A percentile compares a stretch with the other conserved stretches of the same genome.
phyloP scores from a whole-genome alignment of 345 rosid species.

The Mercurialis annua region DNA sequence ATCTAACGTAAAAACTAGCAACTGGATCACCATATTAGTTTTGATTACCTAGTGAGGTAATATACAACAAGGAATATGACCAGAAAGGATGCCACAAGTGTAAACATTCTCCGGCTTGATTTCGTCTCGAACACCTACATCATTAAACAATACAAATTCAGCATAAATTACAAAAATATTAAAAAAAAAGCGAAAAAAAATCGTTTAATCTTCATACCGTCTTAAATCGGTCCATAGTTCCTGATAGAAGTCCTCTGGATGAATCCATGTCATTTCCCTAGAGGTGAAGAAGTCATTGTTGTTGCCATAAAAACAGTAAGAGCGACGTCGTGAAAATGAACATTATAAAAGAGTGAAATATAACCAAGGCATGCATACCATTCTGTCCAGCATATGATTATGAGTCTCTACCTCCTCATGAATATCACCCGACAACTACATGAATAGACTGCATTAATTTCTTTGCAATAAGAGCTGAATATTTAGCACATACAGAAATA shows the following conservation, averaged over 20 bases:
- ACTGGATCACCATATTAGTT: slow-evolving; percentile 9
- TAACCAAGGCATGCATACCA: slow-evolving; percentile 43
- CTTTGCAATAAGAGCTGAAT: not conserved
- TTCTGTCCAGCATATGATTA: slow-evolving; percentile 79
- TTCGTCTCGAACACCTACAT: slow-evolving; percentile 84
- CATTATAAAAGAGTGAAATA: not conserved
- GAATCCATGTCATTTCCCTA: slow-evolving; percentile 98
- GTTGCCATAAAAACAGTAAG: slow-evolving; percentile 16
- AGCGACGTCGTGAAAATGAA: not conserved
- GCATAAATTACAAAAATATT: not conserved
- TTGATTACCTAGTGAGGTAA: slow-evolving; percentile 67
- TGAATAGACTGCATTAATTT: slow-evolving; percentile 16
- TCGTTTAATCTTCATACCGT: slow-evolving; percentile 42
- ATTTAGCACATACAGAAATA: not conserved
- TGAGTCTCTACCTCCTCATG: slow-evolving; percentile 85
- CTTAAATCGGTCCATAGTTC: slow-evolving; percentile 95
- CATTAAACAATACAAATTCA: not conserved
- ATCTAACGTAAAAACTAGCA: slow-evolving; percentile 17
- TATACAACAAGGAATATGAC: slow-evolving; percentile 77
- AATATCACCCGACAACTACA: slow-evolving; percentile 84
- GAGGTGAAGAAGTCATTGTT: slow-evolving; percentile 15
- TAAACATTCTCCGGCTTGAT: slow-evolving; percentile 84
- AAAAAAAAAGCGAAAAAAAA: not conserved
- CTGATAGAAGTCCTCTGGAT: slow-evolving; percentile 81
- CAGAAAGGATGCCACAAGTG: slow-evolving; percentile 81